Conservation (phyloP, 306 rosid genomes). For the Comarum palustre region DNA sequence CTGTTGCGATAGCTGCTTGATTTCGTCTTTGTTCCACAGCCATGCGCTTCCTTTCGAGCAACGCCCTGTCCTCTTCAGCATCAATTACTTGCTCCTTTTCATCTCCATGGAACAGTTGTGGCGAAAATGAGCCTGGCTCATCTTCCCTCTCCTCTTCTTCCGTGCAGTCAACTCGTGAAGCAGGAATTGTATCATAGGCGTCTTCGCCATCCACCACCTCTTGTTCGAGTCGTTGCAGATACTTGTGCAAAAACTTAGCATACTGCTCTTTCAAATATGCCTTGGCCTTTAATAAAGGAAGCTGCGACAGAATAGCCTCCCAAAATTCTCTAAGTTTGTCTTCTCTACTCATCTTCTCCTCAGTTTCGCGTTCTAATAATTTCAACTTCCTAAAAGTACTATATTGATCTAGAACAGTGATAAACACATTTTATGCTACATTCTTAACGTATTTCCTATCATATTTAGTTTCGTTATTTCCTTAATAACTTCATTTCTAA, state of each 20-base stretch:
- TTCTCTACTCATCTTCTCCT: conserved; percentile 79
- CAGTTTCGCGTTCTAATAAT: conserved; percentile 56
- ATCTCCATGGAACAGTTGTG: conserved; percentile 69
- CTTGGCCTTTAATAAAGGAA: conserved; percentile 89
- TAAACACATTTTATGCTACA: too few species aligned
- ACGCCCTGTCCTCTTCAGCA: conserved; percentile 88
- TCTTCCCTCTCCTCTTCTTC: conserved; percentile 36
- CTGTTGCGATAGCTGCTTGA: conserved; percentile 61
- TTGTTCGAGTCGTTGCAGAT: conserved; percentile 64
- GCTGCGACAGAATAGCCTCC: conserved; percentile 81
- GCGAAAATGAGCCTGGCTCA: conserved; percentile 81
- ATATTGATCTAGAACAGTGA: conserved; percentile 60
- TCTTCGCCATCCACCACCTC: conserved; percentile 45
- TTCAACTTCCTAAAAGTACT: conserved; percentile 55
- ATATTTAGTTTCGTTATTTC: too few species aligned
- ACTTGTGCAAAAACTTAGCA: conserved; percentile 67
- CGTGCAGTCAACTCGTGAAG: conserved; percentile 27
- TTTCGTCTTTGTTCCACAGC: conserved; percentile 73
- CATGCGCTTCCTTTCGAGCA: conserved; percentile 64
- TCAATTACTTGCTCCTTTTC: conserved; percentile 81
- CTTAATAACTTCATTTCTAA: too few species aligned
- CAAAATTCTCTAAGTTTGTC: conserved; percentile 87
- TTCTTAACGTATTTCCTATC: too few species aligned
- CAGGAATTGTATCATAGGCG: conserved; percentile 37
- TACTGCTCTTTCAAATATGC: conserved; percentile 86